Base-by-base conservation (phyloP, 164 flowering plant species). In the Warburgia ugandensis region DNA sequence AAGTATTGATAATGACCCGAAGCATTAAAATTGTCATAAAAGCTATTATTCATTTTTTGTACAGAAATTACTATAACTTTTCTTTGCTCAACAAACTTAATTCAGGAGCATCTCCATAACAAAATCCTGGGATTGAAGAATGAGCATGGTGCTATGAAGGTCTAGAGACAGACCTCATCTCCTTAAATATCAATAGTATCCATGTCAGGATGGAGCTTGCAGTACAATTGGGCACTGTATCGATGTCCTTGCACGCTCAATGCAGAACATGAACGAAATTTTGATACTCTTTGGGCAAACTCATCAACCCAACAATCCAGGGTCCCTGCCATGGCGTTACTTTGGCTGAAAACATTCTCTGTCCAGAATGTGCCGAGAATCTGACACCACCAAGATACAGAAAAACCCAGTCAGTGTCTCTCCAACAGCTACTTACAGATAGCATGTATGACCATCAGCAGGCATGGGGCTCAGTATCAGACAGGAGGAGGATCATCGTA, bases 401-500 rank as follows among this genome's bases (percentile, higher is more conserved):
- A 48, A 79, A 59, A 60, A 67, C 67, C 29, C 97, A 88, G 36
- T 54, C 27, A 59, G 70, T 79, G 14, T 55, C 74, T 4, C 47
- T 86, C 31, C 86, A 73, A 32, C 72, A 55, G 46, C 41, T 92
- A 50, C 94, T 94, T 6, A 95, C 99, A 21, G 94, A 88, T 5
- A 48, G 75, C 60, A 84, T 92, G 81, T 86, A 92, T 51, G 94
- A 88, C 40, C 88, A 88, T 61, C 94, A 92, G 69, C 99, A 88
- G 63, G 84, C 95, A 0, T 92, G 97, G 97, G 58, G 55, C 42
- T 39, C 76, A 28, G 86, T 92, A 7, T 52, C 59, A 25, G 98
- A 85, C 35, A 69, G 78, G 14, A 87, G 88, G 5, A 80, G 68
- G 43, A 50, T 66, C 22, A 48, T 83, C 61, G 56, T 85, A 36